Evolutionary conservation across 352 stramenopile genomes (phyloP), one percentile per base, ranked within the genome.

Genomic region (Thraustotheca clavata): DNA sequence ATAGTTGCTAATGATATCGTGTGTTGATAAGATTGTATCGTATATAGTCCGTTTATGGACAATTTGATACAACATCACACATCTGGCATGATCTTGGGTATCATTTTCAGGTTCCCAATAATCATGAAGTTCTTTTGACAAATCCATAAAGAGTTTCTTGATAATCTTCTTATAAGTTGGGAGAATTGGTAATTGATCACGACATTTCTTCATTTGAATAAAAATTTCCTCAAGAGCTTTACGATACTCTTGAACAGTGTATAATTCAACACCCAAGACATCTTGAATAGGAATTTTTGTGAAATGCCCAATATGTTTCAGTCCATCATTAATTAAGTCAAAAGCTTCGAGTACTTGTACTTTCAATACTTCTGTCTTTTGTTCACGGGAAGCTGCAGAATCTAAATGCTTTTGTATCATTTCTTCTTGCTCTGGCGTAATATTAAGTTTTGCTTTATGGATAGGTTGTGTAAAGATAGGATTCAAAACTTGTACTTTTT

Each of bases 11-110:
- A 47, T 47, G 14, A 6, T 7, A 14, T 8, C 20, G 7, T 49
- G 18, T 24, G 29, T 22, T 11, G 6, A 4, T 14, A 46, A 14
- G 9, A 38, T 49, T 5, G n/a, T n/a, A 29, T 41, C 18, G 18
- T 48, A 24, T 38, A 61, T 20, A 22, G 46, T 38, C 2, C 12
- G 14, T 12, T 61, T 34, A 29, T 47, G 34, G n/a, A 38, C 52
- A 11, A 61, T 26, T n/a, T 61, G 52, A 38, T 46, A 61, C 24
- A 49, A 18, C 18, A 61, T 24, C 24, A 61, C 52, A 29, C 52
- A 61, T 14, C 34, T 20, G 16, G 20, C 14, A 38, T 61, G 52
- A 26, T 2, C 3, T 6, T 20, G 11, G 3, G 46, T 38, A 22
- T 61, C 52, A 3, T 8, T 49, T n/a, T 61, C 34, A 22, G 52